Evolutionary conservation across 1,139 yeast species (phyloP).

Genomic region (Spathaspora sp.): DNA sequence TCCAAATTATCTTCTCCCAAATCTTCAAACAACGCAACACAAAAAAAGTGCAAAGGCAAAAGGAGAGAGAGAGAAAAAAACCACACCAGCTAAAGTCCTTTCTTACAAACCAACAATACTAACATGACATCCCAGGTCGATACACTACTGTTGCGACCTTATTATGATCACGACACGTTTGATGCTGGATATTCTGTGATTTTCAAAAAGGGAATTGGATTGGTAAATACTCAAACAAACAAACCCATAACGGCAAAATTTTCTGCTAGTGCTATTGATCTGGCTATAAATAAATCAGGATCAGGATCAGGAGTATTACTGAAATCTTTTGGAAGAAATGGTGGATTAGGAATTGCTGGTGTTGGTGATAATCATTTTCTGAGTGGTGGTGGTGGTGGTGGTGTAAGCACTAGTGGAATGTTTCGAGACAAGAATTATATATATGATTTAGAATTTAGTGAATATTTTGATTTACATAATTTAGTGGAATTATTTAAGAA

Average conservation of each 20-base stretch:
- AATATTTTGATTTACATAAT: slow-evolving; percentile 60
- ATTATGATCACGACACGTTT: slow-evolving; percentile 69
- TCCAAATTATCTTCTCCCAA: not conserved
- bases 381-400: not conserved
- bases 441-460: slow-evolving; percentile 66
- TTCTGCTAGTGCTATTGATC: slow-evolving; percentile 19
- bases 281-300: slow-evolving; percentile 12
- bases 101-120: not conserved
- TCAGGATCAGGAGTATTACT: slow-evolving; percentile 10
- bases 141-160: slow-evolving; percentile 53
- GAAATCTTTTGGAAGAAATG: slow-evolving; percentile 14
- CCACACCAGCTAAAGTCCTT: not conserved
- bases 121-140: slow-evolving; percentile 2
- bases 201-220: slow-evolving; percentile 61
- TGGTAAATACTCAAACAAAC: slow-evolving; percentile 42
- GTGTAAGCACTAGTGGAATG: slow-evolving; percentile 9
- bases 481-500: slow-evolving; percentile 54
- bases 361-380: slow-evolving; percentile 10
- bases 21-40: not conserved
- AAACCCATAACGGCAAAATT: slow-evolving; percentile 32
- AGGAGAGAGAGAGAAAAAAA: not conserved
- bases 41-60: not conserved
- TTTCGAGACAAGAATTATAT: slow-evolving; percentile 44
- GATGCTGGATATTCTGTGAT: slow-evolving; percentile 65
- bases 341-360: slow-evolving; percentile 22